These are phyloP conservation scores for Chalaropsis ovoidea DNA, from an alignment of 2,329 filamentous ascomycete species.

Conservation along the genomic window DNA sequence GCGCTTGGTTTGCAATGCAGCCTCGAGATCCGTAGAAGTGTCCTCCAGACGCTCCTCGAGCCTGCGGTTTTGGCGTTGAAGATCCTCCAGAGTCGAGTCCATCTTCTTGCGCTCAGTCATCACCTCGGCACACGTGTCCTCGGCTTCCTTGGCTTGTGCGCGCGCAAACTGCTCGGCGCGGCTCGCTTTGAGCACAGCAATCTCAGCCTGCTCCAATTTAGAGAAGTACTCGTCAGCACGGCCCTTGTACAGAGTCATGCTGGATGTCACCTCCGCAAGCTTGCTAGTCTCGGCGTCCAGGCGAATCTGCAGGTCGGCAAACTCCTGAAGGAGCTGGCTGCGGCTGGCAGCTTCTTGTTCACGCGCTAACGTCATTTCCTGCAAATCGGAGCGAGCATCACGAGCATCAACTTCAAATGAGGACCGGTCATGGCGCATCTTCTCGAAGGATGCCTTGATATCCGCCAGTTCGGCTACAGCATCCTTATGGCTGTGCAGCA, in stretches of 20 bases:
- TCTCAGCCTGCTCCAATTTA: constrained; percentile 94
- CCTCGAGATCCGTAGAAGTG: constrained; percentile 77
- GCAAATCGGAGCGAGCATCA: constrained; percentile 70
- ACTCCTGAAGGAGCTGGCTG: constrained; percentile 81
- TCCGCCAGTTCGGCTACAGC: constrained; percentile 76
- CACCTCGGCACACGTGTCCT: constrained; percentile 79
- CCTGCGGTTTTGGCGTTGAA: constrained; percentile 79
- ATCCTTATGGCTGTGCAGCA: constrained; percentile 77
- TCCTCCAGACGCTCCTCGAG: constrained; percentile 89
- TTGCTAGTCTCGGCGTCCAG: constrained; percentile 82
- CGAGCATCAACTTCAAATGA: constrained; percentile 76
- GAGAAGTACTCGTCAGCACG: constrained; percentile 93
- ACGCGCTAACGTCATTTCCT: constrained; percentile 64
- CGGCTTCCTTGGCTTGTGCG: constrained; percentile 76
- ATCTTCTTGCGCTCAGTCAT: constrained; percentile 89
- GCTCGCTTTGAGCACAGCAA: constrained; percentile 82
- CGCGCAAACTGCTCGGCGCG: constrained; percentile 92
- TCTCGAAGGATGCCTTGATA: constrained; percentile 77
- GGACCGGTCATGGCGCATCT: constrained; percentile 70
- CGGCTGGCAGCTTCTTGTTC: constrained; percentile 85
- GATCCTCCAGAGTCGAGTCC: constrained; percentile 75
- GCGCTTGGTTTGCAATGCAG: constrained; percentile 79
- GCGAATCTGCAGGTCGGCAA: constrained; percentile 84
- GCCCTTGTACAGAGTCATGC: constrained; percentile 78
- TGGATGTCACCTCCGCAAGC: constrained; percentile 71